A percentile compares a stretch with the other conserved stretches of the same genome.
phyloP scores from a whole-genome alignment of 1,284 basidiomycete species.

The Fomitopsis schrenkii region DNA sequence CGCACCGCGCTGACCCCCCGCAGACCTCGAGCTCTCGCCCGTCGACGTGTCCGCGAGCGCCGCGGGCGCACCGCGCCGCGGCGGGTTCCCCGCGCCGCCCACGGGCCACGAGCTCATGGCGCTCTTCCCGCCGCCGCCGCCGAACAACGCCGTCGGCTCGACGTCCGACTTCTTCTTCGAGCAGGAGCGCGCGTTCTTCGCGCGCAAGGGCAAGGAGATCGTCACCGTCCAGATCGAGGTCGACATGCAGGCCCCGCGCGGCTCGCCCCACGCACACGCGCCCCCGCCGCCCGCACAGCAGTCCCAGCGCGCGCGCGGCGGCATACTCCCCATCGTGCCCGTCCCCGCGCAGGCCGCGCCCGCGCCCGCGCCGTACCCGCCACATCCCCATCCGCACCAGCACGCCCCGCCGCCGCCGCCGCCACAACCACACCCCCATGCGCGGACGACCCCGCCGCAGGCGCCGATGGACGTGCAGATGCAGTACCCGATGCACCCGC shows the following conservation, averaged over 20 bases:
- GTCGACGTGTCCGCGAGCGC: conserved; percentile 31
- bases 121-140: conserved; percentile 68
- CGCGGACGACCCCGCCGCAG: neutral
- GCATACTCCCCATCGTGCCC: conserved; percentile 12
- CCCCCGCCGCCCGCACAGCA: neutral
- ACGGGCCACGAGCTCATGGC: conserved; percentile 80
- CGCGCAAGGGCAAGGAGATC: conserved; percentile 69
- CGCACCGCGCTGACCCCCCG: conserved; percentile 8
- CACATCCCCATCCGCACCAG: conserved; percentile 54
- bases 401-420: neutral
- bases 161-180: conserved; percentile 67
- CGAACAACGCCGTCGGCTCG: conserved; percentile 49
- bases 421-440: neutral
- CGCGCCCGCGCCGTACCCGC: conserved; percentile 35
- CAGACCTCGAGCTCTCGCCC: conserved; percentile 57
- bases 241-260: conserved; percentile 31
- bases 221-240: conserved; percentile 66
- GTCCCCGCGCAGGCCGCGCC: conserved; percentile 15
- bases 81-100: conserved; percentile 58
- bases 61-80: conserved; percentile 36
- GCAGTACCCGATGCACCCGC: conserved; percentile 5
- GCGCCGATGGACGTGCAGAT: neutral
- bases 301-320: neutral
- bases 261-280: neutral
- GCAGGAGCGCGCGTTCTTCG: conserved; percentile 74